These are phyloP conservation scores for Cryphonectria naterciae DNA, from an alignment of 2,329 filamentous ascomycete species.

Conservation along the genomic window DNA sequence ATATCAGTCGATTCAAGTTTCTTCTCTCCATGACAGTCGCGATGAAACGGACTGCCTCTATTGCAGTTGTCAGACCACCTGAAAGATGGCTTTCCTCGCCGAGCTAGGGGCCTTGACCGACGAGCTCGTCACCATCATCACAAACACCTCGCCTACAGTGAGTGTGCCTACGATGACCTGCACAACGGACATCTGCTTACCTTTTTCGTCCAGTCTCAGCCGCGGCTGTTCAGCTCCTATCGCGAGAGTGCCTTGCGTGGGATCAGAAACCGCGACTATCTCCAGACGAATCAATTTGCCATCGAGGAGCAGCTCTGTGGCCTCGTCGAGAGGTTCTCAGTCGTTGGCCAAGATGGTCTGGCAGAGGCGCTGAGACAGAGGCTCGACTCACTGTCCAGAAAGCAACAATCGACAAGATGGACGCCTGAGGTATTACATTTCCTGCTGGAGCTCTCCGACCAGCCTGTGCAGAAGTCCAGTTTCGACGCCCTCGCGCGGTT, in stretches of 20 bases:
- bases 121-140: constrained; percentile 69
- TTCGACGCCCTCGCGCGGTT: constrained; percentile 66
- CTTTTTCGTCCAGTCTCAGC: constrained; percentile 37
- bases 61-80: constrained; percentile 8
- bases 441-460: constrained; percentile 79
- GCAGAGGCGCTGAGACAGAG: constrained; percentile 67
- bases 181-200: constrained; percentile 12
- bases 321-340: constrained; percentile 82
- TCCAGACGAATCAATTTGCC: constrained; percentile 77
- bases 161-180: constrained; percentile 27
- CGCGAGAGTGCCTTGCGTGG: constrained; percentile 55
- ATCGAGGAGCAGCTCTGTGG: constrained; percentile 68
- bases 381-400: constrained; percentile 32
- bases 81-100: constrained; percentile 71
- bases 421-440: constrained; percentile 80
- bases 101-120: constrained; percentile 67
- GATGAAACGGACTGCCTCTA: neutral
- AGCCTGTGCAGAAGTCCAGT: constrained; percentile 72
- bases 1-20: too few species aligned
- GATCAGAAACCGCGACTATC: constrained; percentile 59
- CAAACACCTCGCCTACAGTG: constrained; percentile 59
- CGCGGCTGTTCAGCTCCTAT: constrained; percentile 45
- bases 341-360: constrained; percentile 78
- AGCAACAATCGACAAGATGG: constrained; percentile 58
- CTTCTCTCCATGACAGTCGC: constrained; percentile 1